Conservation (phyloP, 2,329 filamentous ascomycete species). For the Harringtonia aguacate region DNA sequence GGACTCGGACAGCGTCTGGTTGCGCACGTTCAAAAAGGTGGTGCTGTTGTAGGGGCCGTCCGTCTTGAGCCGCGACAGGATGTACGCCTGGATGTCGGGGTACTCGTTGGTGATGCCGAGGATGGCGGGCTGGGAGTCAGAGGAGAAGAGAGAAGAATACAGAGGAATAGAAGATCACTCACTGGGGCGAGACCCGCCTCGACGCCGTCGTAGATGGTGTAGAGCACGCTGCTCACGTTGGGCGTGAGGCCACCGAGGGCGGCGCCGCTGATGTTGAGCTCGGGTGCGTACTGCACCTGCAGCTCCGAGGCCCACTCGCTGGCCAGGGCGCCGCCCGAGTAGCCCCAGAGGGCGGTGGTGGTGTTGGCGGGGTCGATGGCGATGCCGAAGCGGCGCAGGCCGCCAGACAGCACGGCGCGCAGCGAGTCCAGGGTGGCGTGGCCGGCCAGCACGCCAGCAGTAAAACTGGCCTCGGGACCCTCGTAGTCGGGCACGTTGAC, state of each 20-base stretch:
- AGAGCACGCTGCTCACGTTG: constrained; percentile 25
- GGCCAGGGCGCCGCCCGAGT: constrained; percentile 39
- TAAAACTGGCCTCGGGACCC: constrained; percentile 29
- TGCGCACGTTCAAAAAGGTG: constrained; percentile 19
- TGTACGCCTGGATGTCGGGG: constrained; percentile 17
- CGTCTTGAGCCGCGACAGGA: constrained; percentile 18
- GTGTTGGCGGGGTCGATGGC: neutral
- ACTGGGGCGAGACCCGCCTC: constrained; percentile 24
- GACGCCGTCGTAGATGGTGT: constrained; percentile 18
- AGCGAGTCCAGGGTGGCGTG: constrained; percentile 31
- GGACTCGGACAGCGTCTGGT: constrained; percentile 17
- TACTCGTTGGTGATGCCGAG: constrained; percentile 23
- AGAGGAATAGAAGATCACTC: neutral
- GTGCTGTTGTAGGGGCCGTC: constrained; percentile 21
- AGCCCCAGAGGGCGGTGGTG: constrained; percentile 35
- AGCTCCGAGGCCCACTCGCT: constrained; percentile 39
- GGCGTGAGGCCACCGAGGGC: constrained; percentile 34
- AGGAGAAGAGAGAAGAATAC: neutral
- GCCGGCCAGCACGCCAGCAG: constrained; percentile 27
- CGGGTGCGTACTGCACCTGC: constrained; percentile 34
- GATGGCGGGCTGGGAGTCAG: constrained; percentile 18
- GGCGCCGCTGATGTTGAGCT: constrained; percentile 31
- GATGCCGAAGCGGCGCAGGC: constrained; percentile 13
- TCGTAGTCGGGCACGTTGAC: constrained; percentile 35
- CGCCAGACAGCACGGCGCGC: constrained; percentile 24